Conservation (phyloP, 1,139 yeast species). For the Scheffersomyces lignicola region DNA sequence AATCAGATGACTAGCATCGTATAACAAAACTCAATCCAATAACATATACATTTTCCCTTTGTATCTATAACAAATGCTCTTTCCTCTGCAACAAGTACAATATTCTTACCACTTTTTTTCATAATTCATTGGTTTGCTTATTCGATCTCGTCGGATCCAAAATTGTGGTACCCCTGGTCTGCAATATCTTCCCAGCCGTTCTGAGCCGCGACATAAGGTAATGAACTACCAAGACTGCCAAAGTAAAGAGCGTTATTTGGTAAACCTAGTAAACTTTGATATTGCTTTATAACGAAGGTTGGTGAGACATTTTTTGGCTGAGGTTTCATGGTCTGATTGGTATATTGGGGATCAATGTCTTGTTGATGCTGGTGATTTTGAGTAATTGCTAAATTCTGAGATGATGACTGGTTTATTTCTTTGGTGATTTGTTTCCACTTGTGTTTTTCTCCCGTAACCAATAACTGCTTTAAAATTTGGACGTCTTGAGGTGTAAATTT, state of each 20-base stretch:
- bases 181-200: conserved; percentile 43
- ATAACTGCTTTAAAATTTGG: conserved; percentile 38
- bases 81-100: not conserved
- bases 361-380: conserved; percentile 11
- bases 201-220: conserved; percentile 40
- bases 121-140: conserved; percentile 2
- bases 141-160: conserved; percentile 15
- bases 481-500: conserved; percentile 40
- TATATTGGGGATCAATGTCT: conserved; percentile 9
- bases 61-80: not conserved
- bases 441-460: conserved; percentile 44
- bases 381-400: conserved; percentile 7
- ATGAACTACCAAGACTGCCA: conserved; percentile 41
- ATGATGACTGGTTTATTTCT: conserved; percentile 30
- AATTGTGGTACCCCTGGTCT: conserved; percentile 16
- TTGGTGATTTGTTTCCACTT: conserved; percentile 51
- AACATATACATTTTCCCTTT: not conserved
- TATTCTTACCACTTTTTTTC: not conserved
- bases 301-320: conserved; percentile 41
- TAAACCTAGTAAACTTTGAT: conserved; percentile 40
- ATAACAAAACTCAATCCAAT: not conserved
- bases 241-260: conserved; percentile 41
- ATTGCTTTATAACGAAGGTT: conserved; percentile 46
- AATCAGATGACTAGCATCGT: not conserved
- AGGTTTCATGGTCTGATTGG: conserved; percentile 9